Evolutionary conservation across 2,329 filamentous ascomycete genomes (phyloP).

Genomic region (Penicillium italicum): DNA sequence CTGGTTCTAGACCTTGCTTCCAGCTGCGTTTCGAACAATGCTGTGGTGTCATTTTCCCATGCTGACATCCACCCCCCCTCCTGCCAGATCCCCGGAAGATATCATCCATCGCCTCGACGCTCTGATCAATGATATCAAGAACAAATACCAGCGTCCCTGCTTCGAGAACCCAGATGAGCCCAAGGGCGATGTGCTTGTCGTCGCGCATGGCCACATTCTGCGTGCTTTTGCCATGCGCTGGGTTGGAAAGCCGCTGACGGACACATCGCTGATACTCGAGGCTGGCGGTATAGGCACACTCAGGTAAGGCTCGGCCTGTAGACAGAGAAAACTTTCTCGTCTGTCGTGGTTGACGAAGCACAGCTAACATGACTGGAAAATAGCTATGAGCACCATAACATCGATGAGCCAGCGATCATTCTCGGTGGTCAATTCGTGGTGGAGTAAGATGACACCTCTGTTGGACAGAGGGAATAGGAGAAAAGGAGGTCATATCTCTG

Average conservation of each 20-base stretch:
- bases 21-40: not conserved
- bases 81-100: constrained; percentile 63
- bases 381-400: constrained; percentile 75
- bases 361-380: not conserved
- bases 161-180: constrained; percentile 54
- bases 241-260: constrained; percentile 68
- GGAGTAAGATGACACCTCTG: constrained; percentile 18
- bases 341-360: not conserved
- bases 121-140: constrained; percentile 70
- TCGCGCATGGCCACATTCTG: constrained; percentile 87
- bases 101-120: constrained; percentile 69
- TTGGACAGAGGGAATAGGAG: not conserved
- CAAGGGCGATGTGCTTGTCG: constrained; percentile 67
- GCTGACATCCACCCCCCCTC: not conserved
- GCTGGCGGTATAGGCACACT: constrained; percentile 79
- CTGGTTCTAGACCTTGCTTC: not conserved
- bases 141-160: constrained; percentile 59
- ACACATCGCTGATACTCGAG: constrained; percentile 79
- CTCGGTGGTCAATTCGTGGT: constrained; percentile 68
- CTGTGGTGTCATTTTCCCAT: not conserved
- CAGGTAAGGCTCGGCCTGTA: constrained; percentile 51
- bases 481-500: not conserved
- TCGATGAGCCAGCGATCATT: constrained; percentile 75
- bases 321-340: not conserved
- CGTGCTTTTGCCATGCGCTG: constrained; percentile 85